These are phyloP conservation scores for Raffaelea deltoideospora DNA, from an alignment of 2,329 filamentous ascomycete species.

Conservation along the genomic window DNA sequence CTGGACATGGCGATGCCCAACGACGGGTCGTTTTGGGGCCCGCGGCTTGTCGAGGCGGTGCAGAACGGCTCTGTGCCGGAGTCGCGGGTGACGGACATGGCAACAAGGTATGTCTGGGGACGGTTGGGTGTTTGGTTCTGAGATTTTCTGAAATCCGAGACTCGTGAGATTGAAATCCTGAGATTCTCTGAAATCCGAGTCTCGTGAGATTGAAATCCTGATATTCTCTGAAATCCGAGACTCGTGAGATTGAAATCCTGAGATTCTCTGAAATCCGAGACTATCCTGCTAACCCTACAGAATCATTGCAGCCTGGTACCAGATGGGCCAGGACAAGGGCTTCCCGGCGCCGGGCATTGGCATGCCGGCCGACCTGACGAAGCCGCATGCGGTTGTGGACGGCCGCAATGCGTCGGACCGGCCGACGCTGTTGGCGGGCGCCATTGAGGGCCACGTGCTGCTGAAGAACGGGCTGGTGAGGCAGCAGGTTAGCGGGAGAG, in stretches of 20 bases:
- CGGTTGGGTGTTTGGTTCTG: too few relatives aligned
- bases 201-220: too few relatives aligned
- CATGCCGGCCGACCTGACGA: conserved; percentile 31
- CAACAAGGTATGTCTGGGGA: conserved; percentile 10
- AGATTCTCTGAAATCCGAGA: too few relatives aligned
- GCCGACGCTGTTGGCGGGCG: conserved; percentile 33
- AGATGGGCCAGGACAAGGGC: conserved; percentile 33
- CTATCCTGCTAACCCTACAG: too few relatives aligned
- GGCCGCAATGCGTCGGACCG: conserved; percentile 32
- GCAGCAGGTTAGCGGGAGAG: too few relatives aligned
- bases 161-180: too few relatives aligned
- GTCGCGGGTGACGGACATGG: conserved; percentile 26
- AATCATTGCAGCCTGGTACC: conserved; percentile 40
- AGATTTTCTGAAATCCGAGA: too few relatives aligned
- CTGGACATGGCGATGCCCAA: conserved; percentile 58
- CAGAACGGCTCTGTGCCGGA: conserved; percentile 42
- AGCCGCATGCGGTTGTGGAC: conserved; percentile 37
- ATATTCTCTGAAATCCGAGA: too few relatives aligned
- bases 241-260: too few relatives aligned
- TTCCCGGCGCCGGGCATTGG: conserved; percentile 33
- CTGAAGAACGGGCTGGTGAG: too few relatives aligned
- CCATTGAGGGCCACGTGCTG: conserved; percentile 47
- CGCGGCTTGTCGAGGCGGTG: conserved; percentile 43
- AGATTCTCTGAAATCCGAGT: too few relatives aligned
- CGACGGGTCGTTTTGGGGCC: conserved; percentile 23